These are phyloP conservation scores for Heracleum sosnowskyi DNA, from an alignment of 129 eudicot species.

Conservation along the genomic window DNA sequence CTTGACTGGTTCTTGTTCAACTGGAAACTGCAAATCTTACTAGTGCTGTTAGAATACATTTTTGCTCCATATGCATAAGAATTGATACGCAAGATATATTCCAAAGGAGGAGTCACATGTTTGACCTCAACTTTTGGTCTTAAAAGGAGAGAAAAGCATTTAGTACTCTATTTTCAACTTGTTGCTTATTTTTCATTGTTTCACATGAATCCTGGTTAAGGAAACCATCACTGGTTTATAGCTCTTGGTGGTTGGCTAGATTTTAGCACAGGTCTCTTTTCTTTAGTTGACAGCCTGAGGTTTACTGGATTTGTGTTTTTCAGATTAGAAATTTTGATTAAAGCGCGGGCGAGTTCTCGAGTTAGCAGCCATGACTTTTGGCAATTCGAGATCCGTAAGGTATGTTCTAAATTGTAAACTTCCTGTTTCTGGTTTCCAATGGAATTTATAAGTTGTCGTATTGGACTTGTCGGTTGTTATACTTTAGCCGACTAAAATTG, in stretches of 20 bases:
- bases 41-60: not conserved
- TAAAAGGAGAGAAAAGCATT: slow-evolving; percentile 23
- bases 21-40: slow-evolving; percentile 20
- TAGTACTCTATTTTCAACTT: slow-evolving; percentile 23
- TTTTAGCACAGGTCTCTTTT: slow-evolving; percentile 30
- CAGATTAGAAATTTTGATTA: slow-evolving; percentile 19
- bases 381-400: slow-evolving; percentile 88
- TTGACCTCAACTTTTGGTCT: slow-evolving; percentile 46
- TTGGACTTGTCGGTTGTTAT: not conserved
- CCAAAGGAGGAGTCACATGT: slow-evolving; percentile 45
- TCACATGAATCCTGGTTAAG: slow-evolving; percentile 69
- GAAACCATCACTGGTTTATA: slow-evolving; percentile 29
- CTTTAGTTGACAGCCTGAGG: slow-evolving; percentile 11
- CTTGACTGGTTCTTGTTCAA: slow-evolving; percentile 41
- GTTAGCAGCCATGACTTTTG: slow-evolving; percentile 45
- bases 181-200: slow-evolving; percentile 18
- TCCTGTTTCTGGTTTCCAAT: not conserved
- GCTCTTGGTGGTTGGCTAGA: slow-evolving; percentile 24
- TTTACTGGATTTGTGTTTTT: slow-evolving; percentile 1
- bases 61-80: slow-evolving; percentile 6
- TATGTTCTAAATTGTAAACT: slow-evolving; percentile 3
- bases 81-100: slow-evolving; percentile 16
- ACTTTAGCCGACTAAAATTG: not conserved
- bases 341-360: slow-evolving; percentile 10
- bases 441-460: not conserved